phyloP scores from a whole-genome alignment of 2,329 filamentous ascomycete species.

The Ophiostoma sp. region DNA sequence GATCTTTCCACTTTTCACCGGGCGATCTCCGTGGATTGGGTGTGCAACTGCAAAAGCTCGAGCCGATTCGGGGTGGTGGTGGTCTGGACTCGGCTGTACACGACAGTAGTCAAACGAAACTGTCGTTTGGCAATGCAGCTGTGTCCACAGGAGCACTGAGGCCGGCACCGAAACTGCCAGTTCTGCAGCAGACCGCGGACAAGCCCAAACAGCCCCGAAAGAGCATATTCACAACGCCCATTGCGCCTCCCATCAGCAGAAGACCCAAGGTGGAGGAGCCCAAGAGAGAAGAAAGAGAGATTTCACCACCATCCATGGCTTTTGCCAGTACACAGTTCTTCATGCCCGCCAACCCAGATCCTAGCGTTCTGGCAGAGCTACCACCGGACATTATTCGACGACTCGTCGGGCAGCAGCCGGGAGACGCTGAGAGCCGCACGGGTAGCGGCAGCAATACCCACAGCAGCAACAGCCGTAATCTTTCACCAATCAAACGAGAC shows the following conservation, averaged over 20 bases:
- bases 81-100: slow-evolving; percentile 41
- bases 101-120: slow-evolving; percentile 75
- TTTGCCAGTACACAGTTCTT: slow-evolving; percentile 85
- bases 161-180: neutral
- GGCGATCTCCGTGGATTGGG: slow-evolving; percentile 92
- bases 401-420: slow-evolving; percentile 59
- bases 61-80: slow-evolving; percentile 62
- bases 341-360: slow-evolving; percentile 79
- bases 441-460: slow-evolving; percentile 10
- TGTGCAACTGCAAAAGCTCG: slow-evolving; percentile 89
- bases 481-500: slow-evolving; percentile 31
- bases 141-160: neutral
- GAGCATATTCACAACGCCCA: slow-evolving; percentile 16
- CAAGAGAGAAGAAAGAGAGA: slow-evolving; percentile 33
- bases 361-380: slow-evolving; percentile 77
- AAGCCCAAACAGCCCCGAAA: neutral
- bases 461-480: slow-evolving; percentile 29
- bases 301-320: neutral
- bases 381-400: slow-evolving; percentile 79
- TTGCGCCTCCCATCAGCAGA: neutral
- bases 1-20: slow-evolving; percentile 78
- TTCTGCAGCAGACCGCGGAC: neutral
- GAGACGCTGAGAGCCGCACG: neutral
- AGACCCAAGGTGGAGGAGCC: neutral
- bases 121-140: slow-evolving; percentile 63